Conservation (phyloP, 2,329 filamentous ascomycete species). For the Nannizziopsis arthrosporioides region DNA sequence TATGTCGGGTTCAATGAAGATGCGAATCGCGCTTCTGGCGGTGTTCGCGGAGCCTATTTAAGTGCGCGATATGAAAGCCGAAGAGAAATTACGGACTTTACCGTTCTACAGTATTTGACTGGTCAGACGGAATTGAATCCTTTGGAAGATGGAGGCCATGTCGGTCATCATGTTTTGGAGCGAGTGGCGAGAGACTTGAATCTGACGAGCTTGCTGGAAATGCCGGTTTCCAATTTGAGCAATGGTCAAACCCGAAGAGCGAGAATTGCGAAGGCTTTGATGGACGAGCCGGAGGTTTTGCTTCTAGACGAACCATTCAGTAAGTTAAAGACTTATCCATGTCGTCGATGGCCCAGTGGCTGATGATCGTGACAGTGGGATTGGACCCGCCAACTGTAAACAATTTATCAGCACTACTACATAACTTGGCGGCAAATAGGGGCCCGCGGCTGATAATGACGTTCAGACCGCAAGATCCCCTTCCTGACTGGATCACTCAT, state of each 20-base stretch:
- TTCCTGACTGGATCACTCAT: constrained; percentile 87
- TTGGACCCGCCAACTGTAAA: constrained; percentile 73
- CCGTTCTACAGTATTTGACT: constrained; percentile 64
- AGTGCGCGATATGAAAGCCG: constrained; percentile 83
- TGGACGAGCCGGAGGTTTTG: constrained; percentile 66
- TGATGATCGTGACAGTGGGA: constrained; percentile 50
- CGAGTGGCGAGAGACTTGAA: constrained; percentile 59
- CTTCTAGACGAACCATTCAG: constrained; percentile 87
- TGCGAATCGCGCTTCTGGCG: constrained; percentile 39
- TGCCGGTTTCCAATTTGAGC: constrained; percentile 80
- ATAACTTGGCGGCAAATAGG: constrained; percentile 53
- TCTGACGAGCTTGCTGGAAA: constrained; percentile 56
- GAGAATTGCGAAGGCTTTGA: constrained; percentile 73
- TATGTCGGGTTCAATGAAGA: constrained; percentile 87
- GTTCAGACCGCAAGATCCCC: constrained; percentile 69
- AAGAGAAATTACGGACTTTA: constrained; percentile 78
- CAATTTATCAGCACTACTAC: constrained; percentile 58
- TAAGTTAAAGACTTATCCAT: constrained; percentile 25
- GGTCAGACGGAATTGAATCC: constrained; percentile 78
- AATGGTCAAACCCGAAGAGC: constrained; percentile 86
- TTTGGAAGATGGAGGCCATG: constrained; percentile 40
- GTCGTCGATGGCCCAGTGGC: constrained; percentile 1
- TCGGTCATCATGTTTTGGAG: constrained; percentile 43
- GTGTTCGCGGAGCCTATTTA: constrained; percentile 60
- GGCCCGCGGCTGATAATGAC: constrained; percentile 64